These are phyloP conservation scores for Pinus tabuliformis DNA, from an alignment of 75 land plant species.

Conservation along the genomic window DNA sequence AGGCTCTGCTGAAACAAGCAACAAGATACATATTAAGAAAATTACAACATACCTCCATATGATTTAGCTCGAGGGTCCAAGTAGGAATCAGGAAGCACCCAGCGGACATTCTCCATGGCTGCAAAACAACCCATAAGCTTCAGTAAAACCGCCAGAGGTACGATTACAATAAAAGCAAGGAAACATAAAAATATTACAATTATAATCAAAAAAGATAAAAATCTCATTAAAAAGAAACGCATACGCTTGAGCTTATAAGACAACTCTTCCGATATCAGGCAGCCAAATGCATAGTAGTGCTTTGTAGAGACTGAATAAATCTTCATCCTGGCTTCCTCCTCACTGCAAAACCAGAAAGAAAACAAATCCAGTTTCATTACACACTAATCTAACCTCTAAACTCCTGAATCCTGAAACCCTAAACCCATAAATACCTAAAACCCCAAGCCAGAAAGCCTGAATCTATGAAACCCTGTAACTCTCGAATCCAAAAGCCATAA, in stretches of 20 bases:
- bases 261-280: constrained; percentile 47
- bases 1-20: too few relatives aligned
- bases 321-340: constrained; percentile 64
- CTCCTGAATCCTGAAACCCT: neutral
- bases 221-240: neutral
- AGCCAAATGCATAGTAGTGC: constrained; percentile 67
- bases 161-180: neutral
- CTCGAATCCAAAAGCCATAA: neutral
- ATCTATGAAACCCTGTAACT: neutral
- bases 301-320: constrained; percentile 66
- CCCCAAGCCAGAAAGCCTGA: neutral
- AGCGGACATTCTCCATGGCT: constrained; percentile 50
- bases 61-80: constrained; percentile 58
- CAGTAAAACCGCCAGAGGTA: neutral
- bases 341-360: constrained; percentile 29
- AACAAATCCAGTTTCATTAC: neutral
- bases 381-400: too few relatives aligned
- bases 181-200: neutral
- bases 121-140: neutral
- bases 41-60: constrained; percentile 49
- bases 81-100: constrained; percentile 73
- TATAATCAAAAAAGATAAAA: neutral
- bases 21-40: too few relatives aligned
- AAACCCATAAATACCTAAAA: neutral
- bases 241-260: constrained; percentile 54